A percentile compares a stretch with the other conserved stretches of the same genome.
These are phyloP conservation scores for Plasmodium chabaudi DNA, from an alignment of 169 alveolate species.

Conservation along the genomic window DNA sequence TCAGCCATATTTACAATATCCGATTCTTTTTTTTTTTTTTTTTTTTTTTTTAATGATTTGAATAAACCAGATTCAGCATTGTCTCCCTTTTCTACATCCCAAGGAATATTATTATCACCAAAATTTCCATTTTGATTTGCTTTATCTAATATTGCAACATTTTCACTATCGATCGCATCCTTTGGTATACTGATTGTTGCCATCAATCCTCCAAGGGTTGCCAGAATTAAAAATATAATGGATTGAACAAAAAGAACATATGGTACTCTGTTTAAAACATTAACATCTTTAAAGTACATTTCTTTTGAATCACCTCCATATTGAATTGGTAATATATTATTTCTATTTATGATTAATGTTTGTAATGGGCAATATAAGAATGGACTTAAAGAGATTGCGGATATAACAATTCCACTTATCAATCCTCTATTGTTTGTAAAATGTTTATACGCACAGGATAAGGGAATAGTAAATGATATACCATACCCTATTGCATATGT, in stretches of 20 bases:
- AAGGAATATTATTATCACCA: not conserved
- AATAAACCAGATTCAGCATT: constrained; percentile 16
- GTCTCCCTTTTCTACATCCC: constrained; percentile 8
- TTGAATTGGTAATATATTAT: constrained; percentile 18
- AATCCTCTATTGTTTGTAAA: constrained; percentile 65
- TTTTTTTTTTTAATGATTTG: constrained; percentile 26
- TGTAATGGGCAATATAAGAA: constrained; percentile 67
- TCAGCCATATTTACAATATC: not conserved
- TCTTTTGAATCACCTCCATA: constrained; percentile 4
- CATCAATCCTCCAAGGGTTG: constrained; percentile 36
- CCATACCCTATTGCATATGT: constrained; percentile 58
- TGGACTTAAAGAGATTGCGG: constrained; percentile 72
- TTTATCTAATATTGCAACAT: not conserved
- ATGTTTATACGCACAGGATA: constrained; percentile 62
- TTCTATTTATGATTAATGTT: constrained; percentile 33
- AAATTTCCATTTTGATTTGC: not conserved
- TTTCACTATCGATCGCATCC: not conserved
- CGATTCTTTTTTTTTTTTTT: constrained; percentile 16
- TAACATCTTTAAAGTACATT: constrained; percentile 33
- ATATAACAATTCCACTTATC: constrained; percentile 60
- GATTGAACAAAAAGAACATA: constrained; percentile 40
- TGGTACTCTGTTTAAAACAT: constrained; percentile 48
- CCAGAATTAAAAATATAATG: constrained; percentile 15
- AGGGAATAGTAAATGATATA: constrained; percentile 57
- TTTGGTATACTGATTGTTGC: constrained; percentile 20